A percentile compares a stretch with the other conserved stretches of the same genome.
Evolutionary conservation across 176 grass and related monocot genomes (phyloP).

Genomic region (Stipa capillata): DNA sequence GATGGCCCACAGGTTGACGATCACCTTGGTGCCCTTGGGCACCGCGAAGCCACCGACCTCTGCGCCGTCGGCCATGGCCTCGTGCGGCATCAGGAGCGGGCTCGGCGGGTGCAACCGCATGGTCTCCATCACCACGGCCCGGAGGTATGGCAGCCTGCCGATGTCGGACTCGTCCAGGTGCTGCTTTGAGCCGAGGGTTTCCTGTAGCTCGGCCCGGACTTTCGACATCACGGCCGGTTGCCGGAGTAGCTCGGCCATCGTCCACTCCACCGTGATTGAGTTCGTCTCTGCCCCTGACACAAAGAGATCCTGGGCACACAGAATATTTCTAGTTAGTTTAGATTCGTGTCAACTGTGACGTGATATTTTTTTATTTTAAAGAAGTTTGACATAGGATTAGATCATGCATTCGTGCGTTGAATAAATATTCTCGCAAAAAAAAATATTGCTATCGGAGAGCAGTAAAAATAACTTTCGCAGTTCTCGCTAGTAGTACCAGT

Average conservation of each 20-base stretch:
- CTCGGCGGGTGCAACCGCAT: conserved; percentile 57
- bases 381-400: background rate
- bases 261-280: conserved; percentile 54
- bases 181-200: conserved; percentile 21
- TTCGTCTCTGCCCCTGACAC: conserved; percentile 43
- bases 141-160: conserved; percentile 37
- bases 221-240: conserved; percentile 44
- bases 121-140: conserved; percentile 52
- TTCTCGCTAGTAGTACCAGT: background rate
- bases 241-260: conserved; percentile 60
- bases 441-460: background rate
- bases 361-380: background rate
- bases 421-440: no score
- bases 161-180: conserved; percentile 24
- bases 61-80: conserved; percentile 25
- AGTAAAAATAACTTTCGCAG: background rate
- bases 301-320: conserved; percentile 25
- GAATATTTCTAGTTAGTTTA: background rate
- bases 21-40: conserved; percentile 27
- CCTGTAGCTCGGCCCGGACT: conserved; percentile 39
- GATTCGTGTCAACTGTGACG: background rate
- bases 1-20: conserved; percentile 44
- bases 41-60: conserved; percentile 37
- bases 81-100: conserved; percentile 51
- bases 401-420: background rate